These are phyloP conservation scores for Boletus vermiculosoides DNA, from an alignment of 768 basidiomycete genomes.

Conservation along the genomic window DNA sequence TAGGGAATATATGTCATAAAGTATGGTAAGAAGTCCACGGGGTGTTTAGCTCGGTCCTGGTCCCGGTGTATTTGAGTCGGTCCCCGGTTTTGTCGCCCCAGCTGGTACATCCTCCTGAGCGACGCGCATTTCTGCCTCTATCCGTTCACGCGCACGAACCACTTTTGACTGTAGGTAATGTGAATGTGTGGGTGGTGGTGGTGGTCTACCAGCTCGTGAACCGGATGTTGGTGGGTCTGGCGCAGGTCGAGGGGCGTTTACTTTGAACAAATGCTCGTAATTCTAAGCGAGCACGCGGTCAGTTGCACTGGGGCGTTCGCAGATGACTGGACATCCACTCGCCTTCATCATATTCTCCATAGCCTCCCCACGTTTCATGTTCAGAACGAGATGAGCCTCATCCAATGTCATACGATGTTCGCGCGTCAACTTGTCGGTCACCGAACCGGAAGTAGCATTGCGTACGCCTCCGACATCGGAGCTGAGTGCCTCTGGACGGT, in stretches of 20 bases:
- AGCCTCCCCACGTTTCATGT: slow-evolving; percentile 71
- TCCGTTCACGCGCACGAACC: slow-evolving; percentile 88
- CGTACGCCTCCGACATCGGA: slow-evolving; percentile 72
- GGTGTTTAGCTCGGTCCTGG: slow-evolving; percentile 23
- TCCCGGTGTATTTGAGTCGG: slow-evolving; percentile 17
- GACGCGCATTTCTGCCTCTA: slow-evolving; percentile 76
- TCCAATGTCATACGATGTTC: slow-evolving; percentile 92
- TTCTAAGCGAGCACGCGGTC: slow-evolving; percentile 47
- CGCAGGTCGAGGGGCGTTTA: slow-evolving; percentile 71
- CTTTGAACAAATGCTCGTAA: slow-evolving; percentile 91
- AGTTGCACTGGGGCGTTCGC: neutral
- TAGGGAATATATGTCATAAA: slow-evolving; percentile 20
- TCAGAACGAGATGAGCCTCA: slow-evolving; percentile 91
- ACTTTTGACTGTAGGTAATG: slow-evolving; percentile 98
- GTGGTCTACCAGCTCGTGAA: slow-evolving; percentile 40
- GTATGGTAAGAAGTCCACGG: slow-evolving; percentile 3
- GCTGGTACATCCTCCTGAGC: slow-evolving; percentile 23
- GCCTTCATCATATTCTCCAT: slow-evolving; percentile 76
- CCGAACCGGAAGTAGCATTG: slow-evolving; percentile 69
- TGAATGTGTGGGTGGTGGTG: slow-evolving; percentile 54
- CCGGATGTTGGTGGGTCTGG: slow-evolving; percentile 44
- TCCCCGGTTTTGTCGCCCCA: slow-evolving; percentile 17
- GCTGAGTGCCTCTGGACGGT: slow-evolving; percentile 68
- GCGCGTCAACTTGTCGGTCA: slow-evolving; percentile 78
- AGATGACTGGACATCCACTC: slow-evolving; percentile 17